Evolutionary conservation across 1,284 basidiomycete species (phyloP), one percentile per base, ranked within the genome.

Genomic region (Moniliella sp.): DNA sequence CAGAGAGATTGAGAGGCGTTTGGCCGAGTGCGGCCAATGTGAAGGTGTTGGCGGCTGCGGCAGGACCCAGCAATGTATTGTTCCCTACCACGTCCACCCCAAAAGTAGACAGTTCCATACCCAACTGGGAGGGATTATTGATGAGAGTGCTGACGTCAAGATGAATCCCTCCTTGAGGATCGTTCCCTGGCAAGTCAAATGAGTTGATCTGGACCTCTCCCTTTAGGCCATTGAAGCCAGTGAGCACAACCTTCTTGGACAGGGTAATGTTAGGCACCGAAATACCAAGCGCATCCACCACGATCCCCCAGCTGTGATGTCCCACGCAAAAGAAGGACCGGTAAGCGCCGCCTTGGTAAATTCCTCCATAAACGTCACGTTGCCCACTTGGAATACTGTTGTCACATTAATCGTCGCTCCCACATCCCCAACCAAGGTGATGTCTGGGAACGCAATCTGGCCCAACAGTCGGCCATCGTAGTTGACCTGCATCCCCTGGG

Each of bases 61-160:
- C 71, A 2, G 72, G 68, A 2, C 74, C 77, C 34, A 79, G 68
- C 50, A 69, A 64, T 15, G 68, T 65, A 21, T 65, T 61, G 28
- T 67, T 66, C 32, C 68, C 66, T 42, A 65, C 72, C 8, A 71
- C 71, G 35, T 69, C 65, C 58, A 77, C 76, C 4, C 67, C 68
- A 37, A 79, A 68, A 3, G 68, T 67, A 35, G 67, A 69, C 8
- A 78, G 64, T 39, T 71, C 62, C 8, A 80, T 71, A 33, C 76
- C 78, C 27, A 79, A 74, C 66, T 78, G 76, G 3, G 77, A 74
- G 14, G 76, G 76, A 48, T 78, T 80, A 9, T 66, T 63, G 15
- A 74, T 65, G 11, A 66, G 69, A 1, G 75, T 69, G 31, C 73
- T 63, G 8, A 78, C 63, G 1, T 72, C 75, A 28, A 80, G 63